These are phyloP conservation scores for Fusarium zealandicum DNA, from an alignment of 2,329 filamentous ascomycete species.

Conservation along the genomic window DNA sequence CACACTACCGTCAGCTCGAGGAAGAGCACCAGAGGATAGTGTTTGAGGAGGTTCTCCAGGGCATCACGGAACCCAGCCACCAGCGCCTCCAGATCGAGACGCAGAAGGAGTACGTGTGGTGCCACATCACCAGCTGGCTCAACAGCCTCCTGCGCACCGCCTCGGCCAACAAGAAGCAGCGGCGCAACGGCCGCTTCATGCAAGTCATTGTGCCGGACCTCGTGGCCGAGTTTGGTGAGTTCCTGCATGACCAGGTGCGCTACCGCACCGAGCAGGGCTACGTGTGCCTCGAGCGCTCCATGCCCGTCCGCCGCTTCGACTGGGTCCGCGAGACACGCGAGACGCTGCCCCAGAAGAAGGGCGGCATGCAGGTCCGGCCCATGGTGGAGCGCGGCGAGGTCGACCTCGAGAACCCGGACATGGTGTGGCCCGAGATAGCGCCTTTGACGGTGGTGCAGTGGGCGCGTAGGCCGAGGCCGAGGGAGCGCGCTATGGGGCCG, in stretches of 20 bases:
- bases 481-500: conserved; percentile 24
- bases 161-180: conserved; percentile 32
- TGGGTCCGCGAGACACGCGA: conserved; percentile 33
- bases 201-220: conserved; percentile 42
- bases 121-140: conserved; percentile 43
- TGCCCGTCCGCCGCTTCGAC: conserved; percentile 30
- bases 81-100: conserved; percentile 42
- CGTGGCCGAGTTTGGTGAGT: conserved; percentile 45
- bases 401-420: conserved; percentile 24
- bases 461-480: conserved; percentile 35
- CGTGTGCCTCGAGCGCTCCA: conserved; percentile 38
- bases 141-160: conserved; percentile 38
- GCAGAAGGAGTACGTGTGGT: conserved; percentile 45
- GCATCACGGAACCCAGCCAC: conserved; percentile 18
- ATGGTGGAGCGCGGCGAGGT: conserved; percentile 23
- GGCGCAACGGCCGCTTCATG: conserved; percentile 38
- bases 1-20: conserved; percentile 45
- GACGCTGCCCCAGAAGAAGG: conserved; percentile 41
- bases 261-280: conserved; percentile 47
- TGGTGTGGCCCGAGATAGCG: conserved; percentile 36
- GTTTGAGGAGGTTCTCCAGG: conserved; percentile 46
- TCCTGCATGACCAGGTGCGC: conserved; percentile 42
- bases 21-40: conserved; percentile 40
- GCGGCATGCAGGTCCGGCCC: conserved; percentile 13
- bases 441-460: conserved; percentile 37